Percentiles rank a stretch among this genome's conserved stretches.
Evolutionary conservation across 805 yeast species (phyloP).

Genomic region (Myxozyma udenii): DNA sequence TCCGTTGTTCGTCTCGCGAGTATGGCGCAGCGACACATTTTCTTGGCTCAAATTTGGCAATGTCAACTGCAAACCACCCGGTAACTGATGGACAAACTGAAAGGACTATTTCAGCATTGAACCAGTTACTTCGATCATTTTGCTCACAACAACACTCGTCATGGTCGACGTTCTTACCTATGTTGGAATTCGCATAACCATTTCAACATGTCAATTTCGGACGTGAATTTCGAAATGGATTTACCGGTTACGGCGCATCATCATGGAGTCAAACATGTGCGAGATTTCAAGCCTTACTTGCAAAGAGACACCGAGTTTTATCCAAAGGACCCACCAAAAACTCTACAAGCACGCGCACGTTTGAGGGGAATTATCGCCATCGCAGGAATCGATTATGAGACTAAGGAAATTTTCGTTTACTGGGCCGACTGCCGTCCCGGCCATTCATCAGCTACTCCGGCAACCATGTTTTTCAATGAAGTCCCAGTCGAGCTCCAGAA

Average conservation of each 20-base stretch:
- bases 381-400: neutral
- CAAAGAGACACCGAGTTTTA: neutral
- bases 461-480: too few relatives aligned
- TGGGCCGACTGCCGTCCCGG: constrained; percentile 8
- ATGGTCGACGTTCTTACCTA: constrained; percentile 1
- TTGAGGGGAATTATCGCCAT: neutral
- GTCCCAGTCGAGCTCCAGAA: too few relatives aligned
- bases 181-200: constrained; percentile 4
- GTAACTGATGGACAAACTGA: constrained; percentile 9
- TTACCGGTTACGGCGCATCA: neutral
- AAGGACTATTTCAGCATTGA: neutral
- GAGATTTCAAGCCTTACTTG: neutral
- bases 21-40: constrained; percentile 23
- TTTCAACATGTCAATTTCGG: neutral
- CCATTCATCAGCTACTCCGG: too few relatives aligned
- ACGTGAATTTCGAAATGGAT: neutral
- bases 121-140: neutral
- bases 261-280: constrained; percentile 2
- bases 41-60: constrained; percentile 9
- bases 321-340: constrained; percentile 1
- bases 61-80: constrained; percentile 5
- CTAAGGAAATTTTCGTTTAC: neutral
- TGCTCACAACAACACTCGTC: neutral
- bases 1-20: constrained; percentile 12
- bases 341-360: neutral